Evolutionary conservation across 331 rosid species (phyloP), one percentile per base, ranked within the genome.

Genomic region (Erythrophleum ivorense): DNA sequence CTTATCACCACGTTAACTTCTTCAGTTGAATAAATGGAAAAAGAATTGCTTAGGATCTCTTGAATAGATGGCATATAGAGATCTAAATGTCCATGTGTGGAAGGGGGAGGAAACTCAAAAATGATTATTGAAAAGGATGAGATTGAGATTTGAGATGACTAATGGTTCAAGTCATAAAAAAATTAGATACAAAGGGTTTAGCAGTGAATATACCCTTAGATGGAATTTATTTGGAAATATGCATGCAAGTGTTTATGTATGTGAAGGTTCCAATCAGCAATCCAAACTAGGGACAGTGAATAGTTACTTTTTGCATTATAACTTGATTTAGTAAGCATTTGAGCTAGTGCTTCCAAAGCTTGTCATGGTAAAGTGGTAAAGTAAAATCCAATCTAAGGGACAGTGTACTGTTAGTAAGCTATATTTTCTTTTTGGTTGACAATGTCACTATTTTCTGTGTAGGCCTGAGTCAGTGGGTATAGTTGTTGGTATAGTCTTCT

Each of bases 401-500:
- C 33, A 14, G 34, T 9, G 33, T 11, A 31, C 19, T 58, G 13
- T 53, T 36, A 54, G 34, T 13, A 13, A n/a, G 36, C 53, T 38
- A 7, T 54, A 1, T 75, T 70, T 11, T 57, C 16, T n/a, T 53
- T 53, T 74, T 7, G 63, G 15, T 75, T 73, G 72, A 76, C 50
- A 66, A 41, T 43, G 36, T 43, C 31, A 46, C 13, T 59, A 11
- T 76, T 63, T 79, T 24, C 58, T 83, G 73, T 72, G 63, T 86
- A 91, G 96, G 91, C 96, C 96, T 7, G 96, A 91, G 82, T 88
- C 93, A 2, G 68, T 91, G 88, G 93, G 96, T 34, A 85, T 91
- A 62, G 96, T 85, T 63, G 91, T 91, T 83, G 96, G 92, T 58
- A 85, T 89, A 81, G 89, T 88, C 59, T 91, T 86, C 85, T 73